Evolutionary conservation across 2,329 filamentous ascomycete genomes (phyloP).

Genomic region (Paracoccidioides brasiliensis): DNA sequence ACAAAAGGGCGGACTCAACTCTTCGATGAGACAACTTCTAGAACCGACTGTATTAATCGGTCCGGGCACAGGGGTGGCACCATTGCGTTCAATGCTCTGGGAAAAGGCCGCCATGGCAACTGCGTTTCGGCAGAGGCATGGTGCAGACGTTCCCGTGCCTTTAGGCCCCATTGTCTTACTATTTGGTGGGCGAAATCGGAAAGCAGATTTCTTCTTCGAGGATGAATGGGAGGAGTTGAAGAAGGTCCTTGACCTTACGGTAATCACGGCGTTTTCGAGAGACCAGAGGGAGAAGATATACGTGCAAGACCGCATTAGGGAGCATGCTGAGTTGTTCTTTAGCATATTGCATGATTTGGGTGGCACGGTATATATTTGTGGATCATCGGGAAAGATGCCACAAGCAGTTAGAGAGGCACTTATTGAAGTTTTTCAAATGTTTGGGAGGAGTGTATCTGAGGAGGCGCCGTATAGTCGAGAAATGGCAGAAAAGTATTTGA

Average conservation of each 20-base stretch:
- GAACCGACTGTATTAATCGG: slow-evolving; percentile 63
- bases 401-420: slow-evolving; percentile 54
- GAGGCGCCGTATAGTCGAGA: slow-evolving; percentile 23
- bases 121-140: slow-evolving; percentile 19
- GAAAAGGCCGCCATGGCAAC: slow-evolving; percentile 44
- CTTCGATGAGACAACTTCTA: slow-evolving; percentile 33
- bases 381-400: slow-evolving; percentile 57
- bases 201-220: slow-evolving; percentile 68
- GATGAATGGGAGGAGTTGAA: slow-evolving; percentile 54
- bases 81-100: slow-evolving; percentile 67
- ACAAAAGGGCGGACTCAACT: slow-evolving; percentile 40
- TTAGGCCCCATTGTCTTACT: slow-evolving; percentile 50
- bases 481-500: slow-evolving; percentile 44
- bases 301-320: slow-evolving; percentile 50
- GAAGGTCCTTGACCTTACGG: slow-evolving; percentile 34
- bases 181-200: slow-evolving; percentile 67
- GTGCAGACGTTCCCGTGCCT: slow-evolving; percentile 14
- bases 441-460: slow-evolving; percentile 31
- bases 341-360: slow-evolving; percentile 36
- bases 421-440: slow-evolving; percentile 44
- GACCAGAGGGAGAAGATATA: slow-evolving; percentile 54
- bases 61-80: slow-evolving; percentile 77
- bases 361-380: slow-evolving; percentile 41
- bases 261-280: slow-evolving; percentile 56
- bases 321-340: slow-evolving; percentile 38